Conservation (phyloP, 805 yeast genomes). For the Scheffersomyces stipitis region DNA sequence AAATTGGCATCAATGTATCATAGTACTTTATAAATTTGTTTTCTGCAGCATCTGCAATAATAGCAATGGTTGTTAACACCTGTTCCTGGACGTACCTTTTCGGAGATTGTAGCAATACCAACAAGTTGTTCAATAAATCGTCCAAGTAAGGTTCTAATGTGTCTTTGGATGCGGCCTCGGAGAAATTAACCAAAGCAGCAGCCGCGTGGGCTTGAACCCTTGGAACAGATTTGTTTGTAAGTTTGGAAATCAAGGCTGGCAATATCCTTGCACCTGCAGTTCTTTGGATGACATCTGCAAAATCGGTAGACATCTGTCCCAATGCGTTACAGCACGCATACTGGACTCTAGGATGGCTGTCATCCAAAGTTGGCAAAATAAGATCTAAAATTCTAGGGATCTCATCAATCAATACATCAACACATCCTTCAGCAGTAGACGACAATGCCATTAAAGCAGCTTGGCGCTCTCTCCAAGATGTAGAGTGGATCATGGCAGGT, state of each 20-base stretch:
- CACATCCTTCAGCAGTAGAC: conserved; percentile 96
- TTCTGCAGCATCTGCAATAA: conserved; percentile 96
- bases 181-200: conserved; percentile 94
- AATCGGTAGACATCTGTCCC: conserved; percentile 96
- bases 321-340: conserved; percentile 96
- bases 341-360: conserved; percentile 91
- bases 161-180: conserved; percentile 87
- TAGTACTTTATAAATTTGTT: conserved; percentile 85
- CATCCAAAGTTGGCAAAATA: conserved; percentile 81
- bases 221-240: conserved; percentile 72
- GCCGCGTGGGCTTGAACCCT: conserved; percentile 98
- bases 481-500: conserved; percentile 76
- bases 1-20: conserved; percentile 89
- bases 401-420: conserved; percentile 80
- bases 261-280: conserved; percentile 75
- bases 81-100: conserved; percentile 96
- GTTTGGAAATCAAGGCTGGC: conserved; percentile 84
- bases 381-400: conserved; percentile 79
- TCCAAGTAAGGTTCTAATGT: conserved; percentile 92
- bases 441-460: conserved; percentile 97
- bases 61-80: conserved; percentile 93
- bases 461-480: conserved; percentile 91
- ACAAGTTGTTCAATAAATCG: conserved; percentile 67
- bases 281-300: conserved; percentile 84
- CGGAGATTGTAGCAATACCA: conserved; percentile 77